Percentiles rank a stretch among this genome's conserved stretches.
These are phyloP conservation scores for Neopestalotiopsis clavispora DNA, from an alignment of 2,329 filamentous ascomycete species.

Conservation along the genomic window DNA sequence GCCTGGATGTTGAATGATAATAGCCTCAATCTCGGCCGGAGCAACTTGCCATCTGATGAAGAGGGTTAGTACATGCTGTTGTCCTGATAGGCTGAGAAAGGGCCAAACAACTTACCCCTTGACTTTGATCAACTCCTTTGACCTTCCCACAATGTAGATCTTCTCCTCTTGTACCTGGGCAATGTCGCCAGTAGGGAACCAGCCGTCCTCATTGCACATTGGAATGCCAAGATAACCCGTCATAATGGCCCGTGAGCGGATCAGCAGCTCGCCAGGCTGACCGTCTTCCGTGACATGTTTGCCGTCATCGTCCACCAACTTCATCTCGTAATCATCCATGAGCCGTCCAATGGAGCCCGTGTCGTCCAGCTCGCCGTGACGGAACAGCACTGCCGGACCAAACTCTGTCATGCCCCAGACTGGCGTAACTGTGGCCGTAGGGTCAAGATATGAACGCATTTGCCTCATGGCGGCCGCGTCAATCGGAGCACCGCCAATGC, in stretches of 20 bases:
- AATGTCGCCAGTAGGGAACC: conserved; percentile 11
- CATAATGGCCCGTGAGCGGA: conserved; percentile 2
- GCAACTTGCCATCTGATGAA: conserved; percentile 10
- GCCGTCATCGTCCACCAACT: not conserved
- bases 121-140: conserved; percentile 15
- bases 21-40: conserved; percentile 10
- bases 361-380: conserved; percentile 1
- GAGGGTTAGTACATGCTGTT: not conserved
- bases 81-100: not conserved
- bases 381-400: conserved; percentile 6
- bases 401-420: conserved; percentile 15
- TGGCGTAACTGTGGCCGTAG: not conserved
- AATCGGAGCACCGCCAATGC: conserved; percentile 13
- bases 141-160: conserved; percentile 10
- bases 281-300: not conserved
- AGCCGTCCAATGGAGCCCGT: conserved; percentile 13
- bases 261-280: conserved; percentile 4
- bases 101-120: not conserved
- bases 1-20: conserved; percentile 8
- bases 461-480: not conserved
- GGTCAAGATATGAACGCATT: not conserved
- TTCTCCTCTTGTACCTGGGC: not conserved
- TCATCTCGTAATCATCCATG: conserved; percentile 6
- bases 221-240: conserved; percentile 5
- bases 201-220: conserved; percentile 2